Base-by-base conservation (phyloP, 148 eudicot species). In the Cornus controversa region DNA sequence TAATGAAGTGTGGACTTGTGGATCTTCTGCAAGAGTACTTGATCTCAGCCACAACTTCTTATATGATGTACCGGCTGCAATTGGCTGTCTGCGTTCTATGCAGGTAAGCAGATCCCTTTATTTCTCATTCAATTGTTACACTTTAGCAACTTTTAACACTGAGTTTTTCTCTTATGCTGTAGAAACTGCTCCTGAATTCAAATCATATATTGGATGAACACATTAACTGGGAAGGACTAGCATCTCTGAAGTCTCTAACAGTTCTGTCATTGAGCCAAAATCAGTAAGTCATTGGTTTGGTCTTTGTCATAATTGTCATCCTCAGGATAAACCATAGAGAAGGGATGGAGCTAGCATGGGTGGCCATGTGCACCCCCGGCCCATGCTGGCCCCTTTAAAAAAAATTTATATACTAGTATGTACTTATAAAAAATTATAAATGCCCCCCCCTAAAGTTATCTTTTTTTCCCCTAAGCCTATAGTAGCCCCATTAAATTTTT, bases 1-100 rank as follows among this genome's bases (percentile, higher is more conserved):
- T 71, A 87, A 91, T 67, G 94, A 92, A 85, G 93, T 91, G 28
- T 96, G 92, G 98, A 86, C 80, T 70, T 88, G 91, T 73, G 91
- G 86, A 73, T 73, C 95, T 81, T 84, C 89, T 79, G 86, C 87
- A 64, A 90, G 94, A 85, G 88, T 92, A 11, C 94, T 96, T 78
- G 98, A 93, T 86, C 87, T 91, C 82, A 87, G 88, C 85, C 84
- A 82, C 82, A 96, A 96, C 80, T 81, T 77, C 37, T 75, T 96
- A 75, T 66, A 80, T 74, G 83, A 86, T 14, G 66, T 93, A 67
- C 92, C 99, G 47, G 68, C 75, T 80, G 77, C 83, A 80, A 80
- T 93, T 66, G 82, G 85, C 79, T 66, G 72, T 76, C 79, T 93
- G 71, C 80, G 80, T 70, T 78, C 85, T 54, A 27, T 96, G 36